Percentiles rank a stretch among this genome's conserved stretches.
Evolutionary conservation across 495 filamentous ascomycete species (phyloP).

Genomic region (Diplogelasinospora grovesii): DNA sequence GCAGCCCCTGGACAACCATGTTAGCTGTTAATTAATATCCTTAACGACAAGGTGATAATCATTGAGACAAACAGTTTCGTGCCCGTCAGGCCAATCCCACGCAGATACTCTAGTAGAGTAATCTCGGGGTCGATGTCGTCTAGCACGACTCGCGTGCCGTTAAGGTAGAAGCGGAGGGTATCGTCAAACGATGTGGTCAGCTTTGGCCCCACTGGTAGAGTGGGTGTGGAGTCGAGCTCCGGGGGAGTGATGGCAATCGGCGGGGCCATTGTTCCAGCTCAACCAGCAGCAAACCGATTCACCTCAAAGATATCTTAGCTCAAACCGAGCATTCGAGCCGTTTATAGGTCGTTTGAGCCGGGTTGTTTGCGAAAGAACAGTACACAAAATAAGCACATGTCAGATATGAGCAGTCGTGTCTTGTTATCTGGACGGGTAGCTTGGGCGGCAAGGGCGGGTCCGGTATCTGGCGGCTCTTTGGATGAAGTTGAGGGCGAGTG

Average conservation of each 20-base stretch:
- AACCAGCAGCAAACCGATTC: too few relatives aligned
- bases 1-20: constrained; percentile 54
- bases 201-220: constrained; percentile 10
- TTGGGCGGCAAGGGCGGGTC: too few relatives aligned
- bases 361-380: too few relatives aligned
- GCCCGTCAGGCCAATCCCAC: constrained; percentile 80
- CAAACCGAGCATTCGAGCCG: too few relatives aligned
- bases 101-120: constrained; percentile 87
- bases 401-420: too few relatives aligned
- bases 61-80: constrained; percentile 47
- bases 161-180: constrained; percentile 80
- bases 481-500: too few relatives aligned
- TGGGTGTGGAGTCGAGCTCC: constrained; percentile 23
- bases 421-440: too few relatives aligned
- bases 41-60: constrained; percentile 4
- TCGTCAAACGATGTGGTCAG: constrained; percentile 39
- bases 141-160: constrained; percentile 83
- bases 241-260: constrained; percentile 39
- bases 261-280: constrained; percentile 50
- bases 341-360: too few relatives aligned
- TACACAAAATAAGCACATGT: too few relatives aligned
- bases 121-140: constrained; percentile 82
- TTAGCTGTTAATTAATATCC: constrained; percentile 14
- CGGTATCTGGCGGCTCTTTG: too few relatives aligned
- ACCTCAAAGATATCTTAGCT: too few relatives aligned